Evolutionary conservation across 441 rosid species (phyloP).

Genomic region (Sinapis alba): DNA sequence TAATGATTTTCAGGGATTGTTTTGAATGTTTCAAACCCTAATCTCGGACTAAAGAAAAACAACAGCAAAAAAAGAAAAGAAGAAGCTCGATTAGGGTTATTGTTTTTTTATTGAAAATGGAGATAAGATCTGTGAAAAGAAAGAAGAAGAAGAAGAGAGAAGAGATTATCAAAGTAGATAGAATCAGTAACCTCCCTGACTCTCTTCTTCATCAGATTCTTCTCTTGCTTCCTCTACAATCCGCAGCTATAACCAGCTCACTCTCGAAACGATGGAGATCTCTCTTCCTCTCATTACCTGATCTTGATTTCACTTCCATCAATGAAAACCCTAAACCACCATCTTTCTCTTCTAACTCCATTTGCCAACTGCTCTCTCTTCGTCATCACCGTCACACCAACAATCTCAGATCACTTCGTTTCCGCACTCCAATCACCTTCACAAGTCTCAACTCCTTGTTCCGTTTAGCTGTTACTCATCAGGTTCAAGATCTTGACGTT

Average conservation of each 20-base stretch:
- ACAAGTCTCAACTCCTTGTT: slow-evolving; percentile 66
- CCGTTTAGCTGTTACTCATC: slow-evolving; percentile 68
- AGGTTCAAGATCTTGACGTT: slow-evolving; percentile 69
- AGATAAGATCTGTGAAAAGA: slow-evolving; percentile 73
- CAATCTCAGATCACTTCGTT: slow-evolving; percentile 61
- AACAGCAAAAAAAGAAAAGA: not conserved
- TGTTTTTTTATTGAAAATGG: slow-evolving; percentile 47
- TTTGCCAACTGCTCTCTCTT: slow-evolving; percentile 41
- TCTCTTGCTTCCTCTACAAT: slow-evolving; percentile 58
- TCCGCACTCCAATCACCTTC: slow-evolving; percentile 58
- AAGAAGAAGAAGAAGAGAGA: slow-evolving; percentile 41
- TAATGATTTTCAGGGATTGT: slow-evolving; percentile 33
- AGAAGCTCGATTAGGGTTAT: not conserved
- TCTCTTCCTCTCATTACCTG: slow-evolving; percentile 78
- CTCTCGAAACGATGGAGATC: slow-evolving; percentile 72
- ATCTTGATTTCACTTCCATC: slow-evolving; percentile 78
- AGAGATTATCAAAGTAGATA: slow-evolving; percentile 39
- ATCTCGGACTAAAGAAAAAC: slow-evolving; percentile 5
- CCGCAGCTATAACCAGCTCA: slow-evolving; percentile 55
- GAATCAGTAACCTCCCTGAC: slow-evolving; percentile 72
- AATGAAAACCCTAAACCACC: slow-evolving; percentile 6
- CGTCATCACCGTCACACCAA: slow-evolving; percentile 47
- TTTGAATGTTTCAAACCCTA: slow-evolving; percentile 61
- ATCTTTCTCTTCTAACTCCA: slow-evolving; percentile 35
- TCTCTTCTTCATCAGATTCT: slow-evolving; percentile 67